Conservation (phyloP, 176 grass and related monocot genomes). For the Hyparrhenia diplandra region DNA sequence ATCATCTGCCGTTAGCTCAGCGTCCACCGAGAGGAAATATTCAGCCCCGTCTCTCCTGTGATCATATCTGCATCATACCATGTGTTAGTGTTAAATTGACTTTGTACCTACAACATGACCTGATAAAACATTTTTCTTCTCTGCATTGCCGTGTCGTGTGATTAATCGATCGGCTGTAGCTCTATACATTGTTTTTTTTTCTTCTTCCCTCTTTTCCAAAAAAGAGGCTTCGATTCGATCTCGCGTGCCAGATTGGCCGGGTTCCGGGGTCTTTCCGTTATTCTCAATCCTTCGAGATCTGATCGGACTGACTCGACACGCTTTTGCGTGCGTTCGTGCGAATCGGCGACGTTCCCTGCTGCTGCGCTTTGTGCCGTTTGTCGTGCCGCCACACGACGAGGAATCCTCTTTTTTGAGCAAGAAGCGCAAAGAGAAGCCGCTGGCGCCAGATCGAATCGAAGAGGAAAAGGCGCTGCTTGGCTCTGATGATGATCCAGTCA, state of each 20-base stretch:
- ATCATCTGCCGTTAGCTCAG: conserved; percentile 47
- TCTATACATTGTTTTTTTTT: not conserved
- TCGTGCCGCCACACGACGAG: conserved; percentile 18
- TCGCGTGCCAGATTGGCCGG: not conserved
- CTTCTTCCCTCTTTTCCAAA: not conserved
- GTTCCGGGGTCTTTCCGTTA: not conserved
- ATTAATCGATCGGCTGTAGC: conserved; percentile 14
- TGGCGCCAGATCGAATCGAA: too few species aligned
- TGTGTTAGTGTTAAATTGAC: not conserved
- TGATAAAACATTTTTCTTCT: too few species aligned
- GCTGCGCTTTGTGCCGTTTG: conserved; percentile 11
- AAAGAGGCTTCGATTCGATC: not conserved
- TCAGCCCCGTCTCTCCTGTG: not conserved
- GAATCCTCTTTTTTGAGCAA: not conserved
- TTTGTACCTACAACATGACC: conserved; percentile 19
- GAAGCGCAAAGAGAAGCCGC: not conserved
- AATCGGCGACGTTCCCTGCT: not conserved
- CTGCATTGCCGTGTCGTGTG: not conserved
- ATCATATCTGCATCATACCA: not conserved
- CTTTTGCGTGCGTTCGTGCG: not conserved
- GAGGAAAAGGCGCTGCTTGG: too few species aligned
- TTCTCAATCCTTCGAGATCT: not conserved
- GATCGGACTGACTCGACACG: not conserved
- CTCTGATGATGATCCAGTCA: not conserved
- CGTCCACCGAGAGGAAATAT: too few species aligned